phyloP scores from a whole-genome alignment of 306 rosid genomes.

The Cucurbita pepo region DNA sequence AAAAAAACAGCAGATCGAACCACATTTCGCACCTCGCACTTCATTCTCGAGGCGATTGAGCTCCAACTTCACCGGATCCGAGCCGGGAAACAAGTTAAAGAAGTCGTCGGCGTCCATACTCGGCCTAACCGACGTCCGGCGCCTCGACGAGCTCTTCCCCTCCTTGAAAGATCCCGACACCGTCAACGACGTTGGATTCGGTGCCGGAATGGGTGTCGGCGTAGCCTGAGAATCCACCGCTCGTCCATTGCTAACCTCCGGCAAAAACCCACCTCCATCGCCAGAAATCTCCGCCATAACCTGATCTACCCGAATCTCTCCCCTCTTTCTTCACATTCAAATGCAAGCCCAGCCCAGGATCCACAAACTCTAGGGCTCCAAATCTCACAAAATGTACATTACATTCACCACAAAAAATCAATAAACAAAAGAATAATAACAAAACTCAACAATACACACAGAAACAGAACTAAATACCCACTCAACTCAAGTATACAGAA shows the following conservation, averaged over 20 bases:
- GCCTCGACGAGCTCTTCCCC: slow-evolving; percentile 69
- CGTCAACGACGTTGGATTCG: slow-evolving; percentile 33
- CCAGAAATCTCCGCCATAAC: slow-evolving; percentile 55
- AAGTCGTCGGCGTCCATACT: slow-evolving; percentile 94
- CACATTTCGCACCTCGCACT: slow-evolving; percentile 91
- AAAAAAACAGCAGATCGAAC: slow-evolving; percentile 51
- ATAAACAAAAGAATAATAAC: neutral
- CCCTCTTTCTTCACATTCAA: slow-evolving; percentile 45
- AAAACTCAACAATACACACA: neutral
- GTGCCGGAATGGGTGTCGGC: slow-evolving; percentile 7
- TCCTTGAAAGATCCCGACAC: slow-evolving; percentile 89
- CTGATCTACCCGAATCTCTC: slow-evolving; percentile 45
- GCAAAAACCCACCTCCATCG: slow-evolving; percentile 28
- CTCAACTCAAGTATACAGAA: neutral
- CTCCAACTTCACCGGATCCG: slow-evolving; percentile 99
- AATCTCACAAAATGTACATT: slow-evolving; percentile 10
- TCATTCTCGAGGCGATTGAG: slow-evolving; percentile 98
- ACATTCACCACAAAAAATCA: neutral
- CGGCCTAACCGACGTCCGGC: slow-evolving; percentile 62
- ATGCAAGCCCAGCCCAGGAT: slow-evolving; percentile 27
- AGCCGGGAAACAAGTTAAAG: slow-evolving; percentile 77
- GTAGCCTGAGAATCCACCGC: slow-evolving; percentile 2
- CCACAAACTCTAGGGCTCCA: slow-evolving; percentile 38
- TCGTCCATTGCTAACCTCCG: slow-evolving; percentile 3
- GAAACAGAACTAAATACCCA: neutral